Evolutionary conservation across 1,284 basidiomycete species (phyloP), one percentile per base, ranked within the genome.

Genomic region (Pisolithus thermaeus): DNA sequence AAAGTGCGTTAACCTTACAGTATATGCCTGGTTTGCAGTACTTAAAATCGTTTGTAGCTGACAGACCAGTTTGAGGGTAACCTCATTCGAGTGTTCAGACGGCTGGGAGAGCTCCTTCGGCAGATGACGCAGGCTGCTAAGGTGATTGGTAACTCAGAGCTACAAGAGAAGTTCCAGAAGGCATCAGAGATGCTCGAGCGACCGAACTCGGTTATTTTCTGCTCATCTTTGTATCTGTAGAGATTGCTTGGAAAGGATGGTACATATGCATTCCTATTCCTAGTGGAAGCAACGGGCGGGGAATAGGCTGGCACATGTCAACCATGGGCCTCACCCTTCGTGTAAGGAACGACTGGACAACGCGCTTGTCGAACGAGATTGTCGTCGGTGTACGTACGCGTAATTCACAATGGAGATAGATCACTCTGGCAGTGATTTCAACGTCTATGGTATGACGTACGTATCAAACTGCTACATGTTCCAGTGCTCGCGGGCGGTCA

Each of bases 61-160:
- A 96, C 95, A 1, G 96, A 97, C 67, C 89, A 95, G 52, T 99
- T 99, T 61, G 97, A 99, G 65, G 96, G 96, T 37, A 93, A 86
- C 52, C 75, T 97, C 30, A 97, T 97, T 63, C 87, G 96, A 52
- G 92, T 93, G 6, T 97, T 99, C 76, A 77, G 97, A 47, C 83
- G 97, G 11, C 71, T 99, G 28, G 92, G 95, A 56, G 97, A 99
- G 71, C 80, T 99, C 35, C 78, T 99, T 25, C 81, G 96, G 38
- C 97, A 99, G 71, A 97, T 99, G 94, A 83, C 84, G 4, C 81
- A 87, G 62, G 96, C 96, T 0, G 92, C 95, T 1, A 93, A 94
- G 63, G 96, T 97, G 12, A 98, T 98, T 56, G 96, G 96, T 7
- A 98, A 98, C 67, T 79, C 78, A 7, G 95, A 98, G 62, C 76